phyloP scores from a whole-genome alignment of 129 eudicot species.

The Pittosporum tobira region DNA sequence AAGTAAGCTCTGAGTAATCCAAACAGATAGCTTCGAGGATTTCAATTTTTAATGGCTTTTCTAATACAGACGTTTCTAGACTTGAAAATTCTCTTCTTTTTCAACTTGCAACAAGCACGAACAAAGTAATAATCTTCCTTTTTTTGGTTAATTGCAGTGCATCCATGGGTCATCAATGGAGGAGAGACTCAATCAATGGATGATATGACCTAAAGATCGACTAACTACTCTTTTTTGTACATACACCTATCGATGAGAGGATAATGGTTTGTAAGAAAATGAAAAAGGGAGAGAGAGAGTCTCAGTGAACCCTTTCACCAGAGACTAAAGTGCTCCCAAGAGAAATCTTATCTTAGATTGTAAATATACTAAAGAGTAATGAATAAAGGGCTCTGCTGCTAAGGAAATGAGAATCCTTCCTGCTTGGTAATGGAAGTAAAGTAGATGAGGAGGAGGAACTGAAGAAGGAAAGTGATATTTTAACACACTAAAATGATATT shows the following conservation, averaged over 20 bases:
- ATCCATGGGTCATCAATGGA: constrained; percentile 71
- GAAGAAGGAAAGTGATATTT: too few species aligned
- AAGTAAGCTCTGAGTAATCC: neutral
- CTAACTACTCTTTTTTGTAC: neutral
- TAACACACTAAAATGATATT: too few species aligned
- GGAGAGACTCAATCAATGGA: constrained; percentile 46
- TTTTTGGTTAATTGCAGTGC: constrained; percentile 37
- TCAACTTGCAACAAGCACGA: neutral
- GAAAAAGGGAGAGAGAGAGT: neutral
- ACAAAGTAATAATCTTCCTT: neutral
- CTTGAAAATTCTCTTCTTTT: neutral
- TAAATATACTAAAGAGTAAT: neutral
- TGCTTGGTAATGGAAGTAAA: too few species aligned
- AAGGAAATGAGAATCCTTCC: too few species aligned
- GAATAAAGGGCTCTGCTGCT: neutral
- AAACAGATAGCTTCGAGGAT: neutral
- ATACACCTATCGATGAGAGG: neutral
- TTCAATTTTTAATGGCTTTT: neutral
- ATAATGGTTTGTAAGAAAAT: neutral
- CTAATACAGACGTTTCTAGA: neutral
- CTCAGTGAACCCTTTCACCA: neutral
- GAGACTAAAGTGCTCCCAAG: neutral
- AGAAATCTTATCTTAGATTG: too few species aligned
- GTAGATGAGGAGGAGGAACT: too few species aligned
- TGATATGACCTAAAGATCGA: constrained; percentile 25